phyloP scores from a whole-genome alignment of 805 yeast species.

The Zygosaccharomyces pseudorouxii region DNA sequence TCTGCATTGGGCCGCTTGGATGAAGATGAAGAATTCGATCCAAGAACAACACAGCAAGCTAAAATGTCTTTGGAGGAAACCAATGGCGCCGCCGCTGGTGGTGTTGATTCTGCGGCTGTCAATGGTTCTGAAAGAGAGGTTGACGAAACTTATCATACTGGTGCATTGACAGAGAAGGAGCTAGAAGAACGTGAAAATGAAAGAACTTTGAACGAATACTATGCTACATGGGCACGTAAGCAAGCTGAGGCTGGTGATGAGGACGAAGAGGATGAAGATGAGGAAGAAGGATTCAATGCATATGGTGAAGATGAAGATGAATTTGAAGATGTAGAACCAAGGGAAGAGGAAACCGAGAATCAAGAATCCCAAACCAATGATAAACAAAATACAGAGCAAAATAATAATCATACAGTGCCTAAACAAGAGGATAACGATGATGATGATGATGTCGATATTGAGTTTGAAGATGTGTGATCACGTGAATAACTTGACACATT shows the following conservation, averaged over 20 bases:
- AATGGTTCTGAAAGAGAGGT: slow-evolving; percentile 14
- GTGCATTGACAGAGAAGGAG: slow-evolving; percentile 33
- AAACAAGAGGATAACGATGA: slow-evolving; percentile 12
- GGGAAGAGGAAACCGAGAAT: slow-evolving; percentile 2
- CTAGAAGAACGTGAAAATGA: slow-evolving; percentile 62
- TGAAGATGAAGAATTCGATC: slow-evolving; percentile 43
- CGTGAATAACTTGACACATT: neutral
- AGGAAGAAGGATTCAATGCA: slow-evolving; percentile 43
- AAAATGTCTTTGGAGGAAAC: slow-evolving; percentile 18
- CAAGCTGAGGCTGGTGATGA: slow-evolving; percentile 60
- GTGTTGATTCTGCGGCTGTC: neutral
- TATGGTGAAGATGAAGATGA: slow-evolving; percentile 33
- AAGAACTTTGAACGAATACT: slow-evolving; percentile 69
- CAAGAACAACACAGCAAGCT: slow-evolving; percentile 25
- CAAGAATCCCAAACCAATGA: slow-evolving; percentile 3
- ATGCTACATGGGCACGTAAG: slow-evolving; percentile 68
- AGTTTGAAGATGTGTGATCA: slow-evolving; percentile 34
- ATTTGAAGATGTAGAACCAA: slow-evolving; percentile 22
- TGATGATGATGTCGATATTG: slow-evolving; percentile 33
- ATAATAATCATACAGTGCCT: neutral
- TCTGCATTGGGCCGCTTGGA: slow-evolving; percentile 52
- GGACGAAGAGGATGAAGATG: slow-evolving; percentile 45
- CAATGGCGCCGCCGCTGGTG: slow-evolving; percentile 4
- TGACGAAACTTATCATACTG: slow-evolving; percentile 20
- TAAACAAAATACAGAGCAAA: neutral